Conservation (phyloP, 2,329 filamentous ascomycete genomes). For the Acarospora socialis region DNA sequence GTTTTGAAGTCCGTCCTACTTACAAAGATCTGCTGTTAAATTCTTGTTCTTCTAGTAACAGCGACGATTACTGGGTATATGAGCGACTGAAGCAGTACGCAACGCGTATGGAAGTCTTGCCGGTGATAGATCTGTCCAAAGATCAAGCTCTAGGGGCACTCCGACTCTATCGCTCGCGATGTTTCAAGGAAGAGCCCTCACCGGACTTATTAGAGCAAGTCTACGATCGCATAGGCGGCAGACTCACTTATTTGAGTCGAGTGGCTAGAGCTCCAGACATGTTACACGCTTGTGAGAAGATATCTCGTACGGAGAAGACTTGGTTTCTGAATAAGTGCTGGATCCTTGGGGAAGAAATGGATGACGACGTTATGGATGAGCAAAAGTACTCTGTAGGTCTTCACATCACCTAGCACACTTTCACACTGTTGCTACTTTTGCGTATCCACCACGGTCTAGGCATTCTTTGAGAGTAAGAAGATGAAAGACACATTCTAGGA, state of each 20-base stretch:
- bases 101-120: slow-evolving; percentile 86
- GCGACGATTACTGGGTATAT: slow-evolving; percentile 97
- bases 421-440: neutral
- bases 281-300: slow-evolving; percentile 59
- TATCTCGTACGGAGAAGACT: slow-evolving; percentile 56
- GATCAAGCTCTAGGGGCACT: slow-evolving; percentile 62
- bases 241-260: slow-evolving; percentile 73
- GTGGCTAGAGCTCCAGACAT: slow-evolving; percentile 81
- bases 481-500: no score
- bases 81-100: slow-evolving; percentile 85
- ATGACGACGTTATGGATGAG: slow-evolving; percentile 97
- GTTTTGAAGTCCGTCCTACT: no score
- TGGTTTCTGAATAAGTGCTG: slow-evolving; percentile 72
- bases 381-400: slow-evolving; percentile 77
- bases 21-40: no score
- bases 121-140: slow-evolving; percentile 72
- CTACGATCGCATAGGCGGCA: slow-evolving; percentile 75
- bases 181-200: slow-evolving; percentile 50
- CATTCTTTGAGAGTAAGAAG: no score
- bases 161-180: slow-evolving; percentile 63
- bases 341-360: slow-evolving; percentile 63
- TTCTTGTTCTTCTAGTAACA: slow-evolving; percentile 97
- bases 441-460: no score
- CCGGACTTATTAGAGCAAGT: slow-evolving; percentile 53
- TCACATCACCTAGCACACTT: slow-evolving; percentile 1